Percentiles rank a stretch among this genome's conserved stretches.
phyloP scores from a whole-genome alignment of 2,329 filamentous ascomycete species.

The Fusarium algeriense region DNA sequence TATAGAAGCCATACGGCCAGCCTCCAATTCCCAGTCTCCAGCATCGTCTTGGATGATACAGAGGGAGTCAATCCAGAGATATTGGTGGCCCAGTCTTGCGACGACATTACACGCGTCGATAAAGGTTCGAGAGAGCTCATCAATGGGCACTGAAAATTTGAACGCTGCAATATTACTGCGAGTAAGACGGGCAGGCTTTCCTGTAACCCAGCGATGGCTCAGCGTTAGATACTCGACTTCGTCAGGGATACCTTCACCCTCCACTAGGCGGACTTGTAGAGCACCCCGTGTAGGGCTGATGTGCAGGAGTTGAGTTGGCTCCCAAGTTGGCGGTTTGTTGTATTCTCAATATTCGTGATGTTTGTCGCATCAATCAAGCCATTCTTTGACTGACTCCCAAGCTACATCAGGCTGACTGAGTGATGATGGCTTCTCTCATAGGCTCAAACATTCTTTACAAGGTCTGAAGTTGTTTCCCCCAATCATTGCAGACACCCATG shows the following conservation, averaged over 20 bases:
- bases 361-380: slow-evolving; percentile 5
- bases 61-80: slow-evolving; percentile 34
- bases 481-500: too few species aligned
- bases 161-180: neutral
- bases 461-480: too few species aligned
- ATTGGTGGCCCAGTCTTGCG: slow-evolving; percentile 5
- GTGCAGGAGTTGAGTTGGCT: slow-evolving; percentile 3
- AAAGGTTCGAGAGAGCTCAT: slow-evolving; percentile 9
- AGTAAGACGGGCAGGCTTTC: neutral
- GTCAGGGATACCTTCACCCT: neutral
- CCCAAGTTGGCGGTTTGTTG: neutral
- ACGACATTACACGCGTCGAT: neutral
- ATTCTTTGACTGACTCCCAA: neutral
- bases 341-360: neutral
- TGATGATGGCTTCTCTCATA: too few species aligned
- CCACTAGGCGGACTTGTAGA: neutral
- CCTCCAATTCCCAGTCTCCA: slow-evolving; percentile 19
- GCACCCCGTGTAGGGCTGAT: neutral
- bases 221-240: slow-evolving; percentile 13
- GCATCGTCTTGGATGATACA: slow-evolving; percentile 36
- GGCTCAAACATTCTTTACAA: too few species aligned
- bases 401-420: too few species aligned
- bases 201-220: neutral
- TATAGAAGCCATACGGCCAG: neutral
- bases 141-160: neutral